Evolutionary conservation across 2,329 filamentous ascomycete species (phyloP).

Genomic region (Aspergillus jensenii): DNA sequence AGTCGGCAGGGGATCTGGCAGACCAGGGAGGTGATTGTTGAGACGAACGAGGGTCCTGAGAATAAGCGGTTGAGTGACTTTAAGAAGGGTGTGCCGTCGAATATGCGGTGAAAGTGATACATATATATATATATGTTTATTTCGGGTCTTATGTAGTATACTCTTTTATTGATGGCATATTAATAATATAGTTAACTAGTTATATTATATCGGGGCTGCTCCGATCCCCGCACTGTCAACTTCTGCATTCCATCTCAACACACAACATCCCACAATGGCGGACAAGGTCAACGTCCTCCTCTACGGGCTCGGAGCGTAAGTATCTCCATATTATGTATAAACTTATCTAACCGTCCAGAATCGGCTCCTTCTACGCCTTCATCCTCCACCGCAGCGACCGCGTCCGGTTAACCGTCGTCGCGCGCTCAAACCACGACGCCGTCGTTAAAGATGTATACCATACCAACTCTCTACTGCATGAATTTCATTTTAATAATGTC

Average conservation of each 20-base stretch:
- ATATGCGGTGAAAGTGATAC: background rate
- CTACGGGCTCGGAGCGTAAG: conserved; percentile 57
- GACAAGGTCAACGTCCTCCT: conserved; percentile 45
- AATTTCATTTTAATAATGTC: background rate
- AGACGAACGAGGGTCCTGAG: background rate
- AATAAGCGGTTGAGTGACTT: background rate
- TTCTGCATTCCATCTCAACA: background rate
- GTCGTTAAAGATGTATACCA: conserved; percentile 38
- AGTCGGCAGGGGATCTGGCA: conserved; percentile 11
- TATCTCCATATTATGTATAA: conserved; percentile 6
- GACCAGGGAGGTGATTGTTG: conserved; percentile 9
- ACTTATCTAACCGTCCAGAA: conserved; percentile 36
- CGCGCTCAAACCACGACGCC: conserved; percentile 48
- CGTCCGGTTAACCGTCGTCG: conserved; percentile 45
- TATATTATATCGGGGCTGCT: background rate
- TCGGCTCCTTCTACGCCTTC: conserved; percentile 60
- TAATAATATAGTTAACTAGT: background rate
- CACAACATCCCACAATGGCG: background rate
- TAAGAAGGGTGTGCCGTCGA: background rate
- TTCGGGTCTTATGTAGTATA: too few relatives aligned
- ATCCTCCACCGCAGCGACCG: conserved; percentile 46
- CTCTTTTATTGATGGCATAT: background rate
- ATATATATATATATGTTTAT: too few relatives aligned
- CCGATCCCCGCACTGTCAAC: background rate
- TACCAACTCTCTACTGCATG: background rate